phyloP scores from a whole-genome alignment of 2,329 filamentous ascomycete species.

The Sporothrix globosa region DNA sequence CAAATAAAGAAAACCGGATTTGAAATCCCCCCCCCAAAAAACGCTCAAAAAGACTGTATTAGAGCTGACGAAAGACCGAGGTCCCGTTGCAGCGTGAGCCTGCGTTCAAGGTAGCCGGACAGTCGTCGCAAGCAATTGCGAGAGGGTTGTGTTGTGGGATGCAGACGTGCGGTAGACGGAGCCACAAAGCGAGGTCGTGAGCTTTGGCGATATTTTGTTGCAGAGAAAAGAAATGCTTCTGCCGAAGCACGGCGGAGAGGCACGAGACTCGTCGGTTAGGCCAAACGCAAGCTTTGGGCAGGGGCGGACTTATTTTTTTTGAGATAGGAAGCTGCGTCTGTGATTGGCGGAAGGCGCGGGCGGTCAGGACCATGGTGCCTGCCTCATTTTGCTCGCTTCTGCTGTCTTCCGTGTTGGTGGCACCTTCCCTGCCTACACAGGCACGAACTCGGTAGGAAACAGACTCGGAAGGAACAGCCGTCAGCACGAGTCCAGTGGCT shows the following conservation, averaged over 20 bases:
- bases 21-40: not conserved
- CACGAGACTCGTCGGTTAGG: conserved; percentile 2
- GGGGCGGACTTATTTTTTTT: conserved; percentile 1
- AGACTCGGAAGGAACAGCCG: not conserved
- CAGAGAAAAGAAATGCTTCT: conserved; percentile 15
- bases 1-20: not conserved
- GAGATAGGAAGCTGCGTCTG: not conserved
- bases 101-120: not conserved
- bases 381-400: not conserved
- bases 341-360: conserved; percentile 24
- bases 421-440: not conserved
- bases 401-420: not conserved
- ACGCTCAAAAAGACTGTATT: not conserved
- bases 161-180: conserved; percentile 1
- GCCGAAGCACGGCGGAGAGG: conserved; percentile 9
- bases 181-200: conserved; percentile 1
- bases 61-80: not conserved
- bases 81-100: not conserved
- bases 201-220: conserved; percentile 3
- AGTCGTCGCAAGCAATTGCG: conserved; percentile 11
- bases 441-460: not conserved
- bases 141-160: not conserved
- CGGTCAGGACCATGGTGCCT: not conserved
- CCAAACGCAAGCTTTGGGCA: not conserved
- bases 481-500: conserved; percentile 16